Conservation (phyloP, 2,329 filamentous ascomycete genomes). For the Venturia asperata region DNA sequence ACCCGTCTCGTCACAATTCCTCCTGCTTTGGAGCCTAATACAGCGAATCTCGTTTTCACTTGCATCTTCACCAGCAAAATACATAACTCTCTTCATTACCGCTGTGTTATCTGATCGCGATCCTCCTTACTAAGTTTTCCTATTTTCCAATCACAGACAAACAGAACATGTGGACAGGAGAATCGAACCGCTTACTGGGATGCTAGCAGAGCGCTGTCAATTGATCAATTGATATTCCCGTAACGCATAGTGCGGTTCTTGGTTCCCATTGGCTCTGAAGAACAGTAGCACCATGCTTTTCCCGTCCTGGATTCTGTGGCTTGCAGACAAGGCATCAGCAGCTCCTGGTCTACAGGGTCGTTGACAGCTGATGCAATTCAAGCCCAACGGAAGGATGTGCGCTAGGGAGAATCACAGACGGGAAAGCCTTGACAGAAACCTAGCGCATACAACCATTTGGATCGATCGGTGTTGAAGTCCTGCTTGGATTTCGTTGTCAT, state of each 20-base stretch:
- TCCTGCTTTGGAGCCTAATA: neutral
- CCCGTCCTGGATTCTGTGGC: neutral
- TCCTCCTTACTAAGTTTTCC: neutral
- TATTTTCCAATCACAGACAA: neutral
- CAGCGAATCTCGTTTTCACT: neutral
- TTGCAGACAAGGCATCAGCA: neutral
- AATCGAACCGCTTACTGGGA: neutral
- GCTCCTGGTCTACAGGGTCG: neutral
- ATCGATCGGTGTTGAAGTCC: neutral
- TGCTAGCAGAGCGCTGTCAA: neutral
- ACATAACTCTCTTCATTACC: neutral
- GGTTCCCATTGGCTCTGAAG: neutral
- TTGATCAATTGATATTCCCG: neutral
- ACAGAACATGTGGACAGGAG: neutral
- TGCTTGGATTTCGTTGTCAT: neutral
- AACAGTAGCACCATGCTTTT: neutral
- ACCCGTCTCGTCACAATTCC: neutral
- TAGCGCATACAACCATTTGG: neutral
- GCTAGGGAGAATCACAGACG: slow-evolving; percentile 5
- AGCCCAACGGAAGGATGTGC: neutral
- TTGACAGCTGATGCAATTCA: neutral
- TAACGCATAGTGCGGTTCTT: neutral
- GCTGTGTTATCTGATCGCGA: neutral
- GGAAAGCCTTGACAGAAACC: neutral
- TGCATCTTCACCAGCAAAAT: neutral